Conservation (phyloP, 169 alveolate genomes). For the Blepharisma undulans region DNA sequence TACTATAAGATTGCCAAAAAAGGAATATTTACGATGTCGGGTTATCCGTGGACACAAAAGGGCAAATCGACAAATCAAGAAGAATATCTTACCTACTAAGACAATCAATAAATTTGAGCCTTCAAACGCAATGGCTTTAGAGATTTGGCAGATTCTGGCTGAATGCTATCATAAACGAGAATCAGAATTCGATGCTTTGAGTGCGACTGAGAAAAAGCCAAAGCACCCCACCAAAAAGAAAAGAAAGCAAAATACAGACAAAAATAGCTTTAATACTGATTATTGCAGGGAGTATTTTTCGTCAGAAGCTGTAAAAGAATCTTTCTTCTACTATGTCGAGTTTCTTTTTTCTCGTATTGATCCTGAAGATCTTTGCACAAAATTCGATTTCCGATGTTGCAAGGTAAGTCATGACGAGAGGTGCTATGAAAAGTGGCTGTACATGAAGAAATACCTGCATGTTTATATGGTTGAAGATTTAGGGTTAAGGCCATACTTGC, state of each 20-base stretch:
- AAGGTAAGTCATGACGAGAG: background rate
- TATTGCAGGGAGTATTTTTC: background rate
- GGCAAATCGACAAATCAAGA: background rate
- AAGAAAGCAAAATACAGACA: background rate
- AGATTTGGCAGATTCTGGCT: background rate
- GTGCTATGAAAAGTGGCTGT: background rate
- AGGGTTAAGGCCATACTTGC: background rate
- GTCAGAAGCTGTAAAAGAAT: background rate
- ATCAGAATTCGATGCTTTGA: background rate
- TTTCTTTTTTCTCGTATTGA: too few species aligned
- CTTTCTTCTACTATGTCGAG: background rate
- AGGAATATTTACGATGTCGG: background rate
- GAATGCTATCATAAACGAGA: background rate
- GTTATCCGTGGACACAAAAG: background rate
- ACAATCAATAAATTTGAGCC: background rate
- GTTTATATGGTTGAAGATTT: background rate
- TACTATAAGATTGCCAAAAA: too few species aligned
- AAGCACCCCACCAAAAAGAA: too few species aligned
- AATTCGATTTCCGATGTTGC: background rate
- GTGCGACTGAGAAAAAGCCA: background rate
- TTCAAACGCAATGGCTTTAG: background rate
- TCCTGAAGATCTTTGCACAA: background rate
- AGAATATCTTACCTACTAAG: background rate
- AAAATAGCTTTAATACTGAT: background rate
- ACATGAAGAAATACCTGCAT: background rate